Conservation (phyloP, 768 basidiomycete genomes). For the Mycena albidolilacea region DNA sequence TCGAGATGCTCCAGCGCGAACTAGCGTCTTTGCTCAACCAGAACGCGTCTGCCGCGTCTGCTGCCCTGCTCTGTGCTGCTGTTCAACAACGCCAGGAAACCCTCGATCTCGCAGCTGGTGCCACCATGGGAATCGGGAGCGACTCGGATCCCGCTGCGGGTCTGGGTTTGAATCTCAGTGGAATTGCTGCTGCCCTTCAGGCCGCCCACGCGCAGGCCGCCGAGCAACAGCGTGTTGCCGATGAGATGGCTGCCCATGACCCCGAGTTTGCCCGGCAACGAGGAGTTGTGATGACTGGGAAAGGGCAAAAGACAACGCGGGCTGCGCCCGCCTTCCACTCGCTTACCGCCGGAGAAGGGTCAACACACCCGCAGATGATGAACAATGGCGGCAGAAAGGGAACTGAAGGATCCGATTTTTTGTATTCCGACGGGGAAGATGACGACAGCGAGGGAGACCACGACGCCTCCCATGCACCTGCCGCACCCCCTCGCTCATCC, state of each 20-base stretch:
- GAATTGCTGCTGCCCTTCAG: slow-evolving; percentile 85
- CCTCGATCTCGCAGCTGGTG: slow-evolving; percentile 53
- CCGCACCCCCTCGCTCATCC: slow-evolving; percentile 50
- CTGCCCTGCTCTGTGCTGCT: slow-evolving; percentile 74
- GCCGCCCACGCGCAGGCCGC: slow-evolving; percentile 78
- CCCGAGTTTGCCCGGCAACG: slow-evolving; percentile 60
- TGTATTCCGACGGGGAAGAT: slow-evolving; percentile 66
- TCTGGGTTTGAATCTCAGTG: slow-evolving; percentile 71
- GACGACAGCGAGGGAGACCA: slow-evolving; percentile 59
- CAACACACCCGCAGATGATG: slow-evolving; percentile 49
- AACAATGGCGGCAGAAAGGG: slow-evolving; percentile 56
- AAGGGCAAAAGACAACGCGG: slow-evolving; percentile 71
- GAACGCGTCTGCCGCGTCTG: slow-evolving; percentile 79
- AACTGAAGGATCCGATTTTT: slow-evolving; percentile 68
- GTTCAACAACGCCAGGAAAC: slow-evolving; percentile 75
- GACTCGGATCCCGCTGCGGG: slow-evolving; percentile 46
- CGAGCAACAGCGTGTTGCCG: slow-evolving; percentile 61
- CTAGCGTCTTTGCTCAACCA: slow-evolving; percentile 82
- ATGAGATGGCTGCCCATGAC: slow-evolving; percentile 62
- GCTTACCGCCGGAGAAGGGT: slow-evolving; percentile 70
- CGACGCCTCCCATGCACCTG: slow-evolving; percentile 50
- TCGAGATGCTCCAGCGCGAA: slow-evolving; percentile 85
- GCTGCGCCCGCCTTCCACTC: slow-evolving; percentile 86
- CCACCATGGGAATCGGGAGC: slow-evolving; percentile 47
- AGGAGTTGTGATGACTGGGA: slow-evolving; percentile 60